A percentile compares a stretch with the other conserved stretches of the same genome.
These are phyloP conservation scores for Scalesia atractyloides DNA, from an alignment of 129 eudicot genomes.

Conservation along the genomic window DNA sequence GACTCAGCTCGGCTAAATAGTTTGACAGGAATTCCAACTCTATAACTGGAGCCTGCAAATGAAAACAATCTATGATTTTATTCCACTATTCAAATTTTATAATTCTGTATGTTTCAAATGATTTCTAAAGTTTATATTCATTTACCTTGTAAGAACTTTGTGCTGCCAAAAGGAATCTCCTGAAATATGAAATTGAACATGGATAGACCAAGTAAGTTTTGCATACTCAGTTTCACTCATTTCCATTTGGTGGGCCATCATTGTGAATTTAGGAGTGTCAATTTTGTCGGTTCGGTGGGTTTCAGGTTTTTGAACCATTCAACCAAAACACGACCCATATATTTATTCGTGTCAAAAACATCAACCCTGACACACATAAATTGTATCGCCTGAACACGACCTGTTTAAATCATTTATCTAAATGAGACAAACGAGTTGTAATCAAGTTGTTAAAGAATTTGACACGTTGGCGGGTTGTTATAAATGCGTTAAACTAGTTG, in stretches of 20 bases:
- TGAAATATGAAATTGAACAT: constrained; percentile 32
- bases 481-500: neutral
- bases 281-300: neutral
- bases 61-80: neutral
- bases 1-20: constrained; percentile 35
- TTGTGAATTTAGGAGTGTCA: neutral
- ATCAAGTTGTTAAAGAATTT: neutral
- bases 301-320: neutral
- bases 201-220: neutral
- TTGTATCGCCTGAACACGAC: neutral
- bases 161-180: constrained; percentile 92
- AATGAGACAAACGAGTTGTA: neutral
- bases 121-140: neutral
- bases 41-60: constrained; percentile 39
- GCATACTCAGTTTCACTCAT: constrained; percentile 10
- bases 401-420: neutral
- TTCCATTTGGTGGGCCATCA: constrained; percentile 19
- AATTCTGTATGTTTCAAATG: constrained; percentile 3
- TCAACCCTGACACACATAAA: neutral
- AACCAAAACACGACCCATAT: neutral
- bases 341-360: neutral
- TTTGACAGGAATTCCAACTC: constrained; percentile 36
- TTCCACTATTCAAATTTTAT: constrained; percentile 19
- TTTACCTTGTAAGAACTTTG: constrained; percentile 68
- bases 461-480: neutral